Evolutionary conservation across 2,329 filamentous ascomycete genomes (phyloP).

Genomic region (Xylariaceae sp.): DNA sequence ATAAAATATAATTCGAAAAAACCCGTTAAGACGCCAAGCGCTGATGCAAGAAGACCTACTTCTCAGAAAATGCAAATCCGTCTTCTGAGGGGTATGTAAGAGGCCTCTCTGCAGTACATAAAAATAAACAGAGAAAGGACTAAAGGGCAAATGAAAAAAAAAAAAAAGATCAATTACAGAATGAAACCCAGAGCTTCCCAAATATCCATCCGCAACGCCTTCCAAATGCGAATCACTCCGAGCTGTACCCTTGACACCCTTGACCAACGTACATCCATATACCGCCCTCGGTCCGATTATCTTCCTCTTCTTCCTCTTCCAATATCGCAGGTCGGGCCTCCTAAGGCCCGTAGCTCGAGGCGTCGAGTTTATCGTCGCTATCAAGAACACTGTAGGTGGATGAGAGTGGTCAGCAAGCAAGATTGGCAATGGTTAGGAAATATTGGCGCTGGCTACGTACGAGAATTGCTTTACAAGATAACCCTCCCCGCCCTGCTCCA

Average conservation of each 20-base stretch:
- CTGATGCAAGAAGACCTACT: constrained; percentile 27
- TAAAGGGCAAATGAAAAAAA: too few relatives aligned
- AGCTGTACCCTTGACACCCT: background rate
- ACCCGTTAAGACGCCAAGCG: constrained; percentile 29
- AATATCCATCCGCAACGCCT: constrained; percentile 13
- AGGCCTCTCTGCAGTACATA: constrained; percentile 5
- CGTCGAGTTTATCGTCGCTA: constrained; percentile 57
- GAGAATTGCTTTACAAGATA: constrained; percentile 89
- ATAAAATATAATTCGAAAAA: too few relatives aligned
- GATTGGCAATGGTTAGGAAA: constrained; percentile 4
- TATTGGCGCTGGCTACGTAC: constrained; percentile 56
- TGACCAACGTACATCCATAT: background rate
- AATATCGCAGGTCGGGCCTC: background rate
- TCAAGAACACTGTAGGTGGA: constrained; percentile 50
- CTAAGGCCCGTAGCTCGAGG: constrained; percentile 48
- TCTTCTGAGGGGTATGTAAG: constrained; percentile 14
- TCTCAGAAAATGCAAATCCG: constrained; percentile 13
- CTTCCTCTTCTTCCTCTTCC: background rate
- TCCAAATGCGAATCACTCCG: constrained; percentile 9
- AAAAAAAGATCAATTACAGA: background rate
- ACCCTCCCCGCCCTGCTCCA: constrained; percentile 93
- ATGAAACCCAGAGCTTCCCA: background rate
- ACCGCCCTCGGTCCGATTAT: background rate
- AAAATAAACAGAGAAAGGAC: constrained; percentile 2
- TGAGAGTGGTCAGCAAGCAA: constrained; percentile 5